Evolutionary conservation across 2,329 filamentous ascomycete species (phyloP).

Genomic region (Colletotrichum tropicicola): DNA sequence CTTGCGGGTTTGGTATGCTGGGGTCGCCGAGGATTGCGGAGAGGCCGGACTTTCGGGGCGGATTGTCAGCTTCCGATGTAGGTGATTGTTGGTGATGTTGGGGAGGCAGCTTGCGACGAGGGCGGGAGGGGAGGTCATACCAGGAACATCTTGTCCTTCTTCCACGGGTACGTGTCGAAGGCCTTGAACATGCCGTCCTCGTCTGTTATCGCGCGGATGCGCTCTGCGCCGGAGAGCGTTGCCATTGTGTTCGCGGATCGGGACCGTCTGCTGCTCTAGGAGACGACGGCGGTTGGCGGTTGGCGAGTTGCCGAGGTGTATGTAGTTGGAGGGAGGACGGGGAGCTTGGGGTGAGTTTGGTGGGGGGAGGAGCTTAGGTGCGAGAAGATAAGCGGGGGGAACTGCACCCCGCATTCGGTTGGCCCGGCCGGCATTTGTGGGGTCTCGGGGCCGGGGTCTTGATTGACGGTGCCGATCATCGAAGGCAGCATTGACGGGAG

Average conservation of each 20-base stretch:
- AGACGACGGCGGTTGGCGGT: not conserved
- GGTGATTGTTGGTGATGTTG: not conserved
- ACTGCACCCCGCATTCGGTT: not conserved
- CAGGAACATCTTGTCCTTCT: conserved; percentile 73
- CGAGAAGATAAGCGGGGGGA: conserved; percentile 5
- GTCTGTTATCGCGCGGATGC: conserved; percentile 49
- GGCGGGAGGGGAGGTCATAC: conserved; percentile 44
- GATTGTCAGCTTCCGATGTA: not conserved
- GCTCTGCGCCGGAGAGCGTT: conserved; percentile 41
- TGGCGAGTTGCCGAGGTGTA: conserved; percentile 9
- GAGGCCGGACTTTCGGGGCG: conserved; percentile 63
- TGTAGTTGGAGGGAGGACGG: conserved; percentile 2
- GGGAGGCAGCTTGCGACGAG: not conserved
- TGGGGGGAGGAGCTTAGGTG: too few species aligned
- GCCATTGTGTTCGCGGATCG: not conserved
- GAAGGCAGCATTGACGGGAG: too few species aligned
- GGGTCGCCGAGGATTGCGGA: conserved; percentile 70
- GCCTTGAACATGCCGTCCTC: conserved; percentile 62
- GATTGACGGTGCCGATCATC: not conserved
- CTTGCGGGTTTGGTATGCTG: conserved; percentile 49
- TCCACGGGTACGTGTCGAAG: conserved; percentile 75
- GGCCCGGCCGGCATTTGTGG: not conserved
- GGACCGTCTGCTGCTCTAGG: too few species aligned
- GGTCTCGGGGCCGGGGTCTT: not conserved
- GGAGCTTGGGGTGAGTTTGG: not conserved